Evolutionary conservation across 306 rosid species (phyloP), one percentile per base, ranked within the genome.

Genomic region (Prosopis cineraria): DNA sequence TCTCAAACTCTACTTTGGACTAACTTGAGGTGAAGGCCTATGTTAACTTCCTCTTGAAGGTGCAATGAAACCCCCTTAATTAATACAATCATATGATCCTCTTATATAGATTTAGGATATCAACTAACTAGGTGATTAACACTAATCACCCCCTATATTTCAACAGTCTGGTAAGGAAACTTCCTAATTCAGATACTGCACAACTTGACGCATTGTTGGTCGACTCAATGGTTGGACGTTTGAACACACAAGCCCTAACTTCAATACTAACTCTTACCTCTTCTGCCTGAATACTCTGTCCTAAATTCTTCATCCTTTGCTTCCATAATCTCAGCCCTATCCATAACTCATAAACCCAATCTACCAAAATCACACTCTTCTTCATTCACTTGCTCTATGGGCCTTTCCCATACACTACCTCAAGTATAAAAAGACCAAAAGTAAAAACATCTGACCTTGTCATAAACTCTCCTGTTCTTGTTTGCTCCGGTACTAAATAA

Each of bases 331-430:
- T 75, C 66, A 58, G 87, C 83, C 24, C 70, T 88, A 6, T 79
- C 86, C 86, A 87, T 39, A 75, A 79, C 24, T 71, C 70, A 37
- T 75, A 81, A 10, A 92, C 95, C 84, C 68, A 82, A 43, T 92
- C 93, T 59, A 92, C 86, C 73, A 92, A 81, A 37, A 86, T 73
- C 41, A 72, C 44, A 33, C 60, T 86, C 85, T 14, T 52, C 37
- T 22, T 29, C 81, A 1, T 53, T 72, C 41, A 39, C 65, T 10
- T 55, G 80, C 43, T 84, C 80, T 16, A 87, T 83, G 0, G 97
- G 97, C 84, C 86, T 89, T 48, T 87, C 45, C 97, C 96, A 53
- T 93, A 87, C 0, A 73, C 87, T 25, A 90, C 91, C 58, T 92
- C 97, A 0, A 90, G 85, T 52, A 92, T 4, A 67, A 90, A 86